Percentiles rank a stretch among this genome's conserved stretches.
Evolutionary conservation across 192 early-diverging fungal genomes (phyloP).

Genomic region (Coemansia sp.): DNA sequence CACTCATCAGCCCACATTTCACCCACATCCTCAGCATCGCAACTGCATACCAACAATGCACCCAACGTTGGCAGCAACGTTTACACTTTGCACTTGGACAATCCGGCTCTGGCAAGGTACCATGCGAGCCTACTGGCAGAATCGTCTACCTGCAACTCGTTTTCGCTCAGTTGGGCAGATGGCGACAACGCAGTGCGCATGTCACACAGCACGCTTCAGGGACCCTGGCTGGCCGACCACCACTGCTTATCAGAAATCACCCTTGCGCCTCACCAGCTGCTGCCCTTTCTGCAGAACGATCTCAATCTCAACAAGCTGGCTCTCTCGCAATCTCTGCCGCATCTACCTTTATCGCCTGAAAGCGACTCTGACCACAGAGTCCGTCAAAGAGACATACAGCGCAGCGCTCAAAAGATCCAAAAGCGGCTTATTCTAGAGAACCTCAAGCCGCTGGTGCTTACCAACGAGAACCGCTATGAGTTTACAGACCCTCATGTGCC

Average conservation of each 20-base stretch:
- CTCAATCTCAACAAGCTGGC: slow-evolving; percentile 41
- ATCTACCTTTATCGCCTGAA: slow-evolving; percentile 9
- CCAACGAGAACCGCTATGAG: slow-evolving; percentile 34
- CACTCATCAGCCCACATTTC: slow-evolving; percentile 12
- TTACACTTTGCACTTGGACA: slow-evolving; percentile 28
- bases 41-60: neutral
- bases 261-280: slow-evolving; percentile 20
- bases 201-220: slow-evolving; percentile 17
- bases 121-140: slow-evolving; percentile 26
- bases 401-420: slow-evolving; percentile 42
- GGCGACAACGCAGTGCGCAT: slow-evolving; percentile 7
- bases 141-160: slow-evolving; percentile 16
- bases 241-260: slow-evolving; percentile 6
- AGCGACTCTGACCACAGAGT: slow-evolving; percentile 4
- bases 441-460: slow-evolving; percentile 24
- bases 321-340: neutral
- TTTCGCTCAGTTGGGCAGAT: slow-evolving; percentile 32
- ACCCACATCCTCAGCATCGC: neutral
- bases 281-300: slow-evolving; percentile 46
- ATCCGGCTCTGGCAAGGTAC: slow-evolving; percentile 16
- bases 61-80: slow-evolving; percentile 2
- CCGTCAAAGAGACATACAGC: slow-evolving; percentile 22
- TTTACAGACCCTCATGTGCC: slow-evolving; percentile 23
- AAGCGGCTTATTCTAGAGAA: slow-evolving; percentile 37
- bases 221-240: slow-evolving; percentile 44